Evolutionary conservation across 2,329 filamentous ascomycete species (phyloP).

Genomic region (Hypoxylon sp.): DNA sequence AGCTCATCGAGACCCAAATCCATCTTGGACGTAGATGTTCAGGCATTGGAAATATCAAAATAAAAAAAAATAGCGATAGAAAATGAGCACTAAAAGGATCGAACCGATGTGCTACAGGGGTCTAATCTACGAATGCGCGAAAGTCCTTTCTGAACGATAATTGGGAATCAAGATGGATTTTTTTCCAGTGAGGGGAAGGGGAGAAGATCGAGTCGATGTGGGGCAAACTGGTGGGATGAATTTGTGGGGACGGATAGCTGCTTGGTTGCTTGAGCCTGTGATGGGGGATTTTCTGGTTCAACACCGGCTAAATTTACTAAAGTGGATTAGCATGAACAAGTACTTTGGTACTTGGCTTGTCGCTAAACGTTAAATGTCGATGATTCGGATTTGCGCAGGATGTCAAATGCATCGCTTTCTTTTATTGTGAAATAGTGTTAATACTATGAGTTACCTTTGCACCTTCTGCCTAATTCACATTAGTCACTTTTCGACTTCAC

Average conservation of each 20-base stretch:
- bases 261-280: background rate
- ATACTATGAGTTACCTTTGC: too few relatives aligned
- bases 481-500: too few relatives aligned
- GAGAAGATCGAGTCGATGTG: conserved; percentile 9
- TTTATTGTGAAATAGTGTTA: too few relatives aligned
- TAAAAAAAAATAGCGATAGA: conserved; percentile 24
- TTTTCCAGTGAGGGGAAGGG: conserved; percentile 12
- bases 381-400: background rate
- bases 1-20: conserved; percentile 55
- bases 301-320: conserved; percentile 3
- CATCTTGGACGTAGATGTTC: conserved; percentile 41
- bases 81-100: conserved; percentile 40
- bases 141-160: conserved; percentile 17
- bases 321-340: background rate
- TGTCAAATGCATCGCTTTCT: too few relatives aligned
- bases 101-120: conserved; percentile 41
- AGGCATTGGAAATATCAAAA: conserved; percentile 36
- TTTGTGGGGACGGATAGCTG: background rate
- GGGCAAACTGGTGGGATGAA: conserved; percentile 4
- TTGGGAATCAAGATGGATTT: conserved; percentile 15
- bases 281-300: background rate
- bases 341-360: too few relatives aligned
- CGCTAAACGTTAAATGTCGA: too few relatives aligned
- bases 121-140: conserved; percentile 12
- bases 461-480: too few relatives aligned